These are phyloP conservation scores for Globisporangium nagaii DNA, from an alignment of 352 stramenopile species.

Conservation along the genomic window DNA sequence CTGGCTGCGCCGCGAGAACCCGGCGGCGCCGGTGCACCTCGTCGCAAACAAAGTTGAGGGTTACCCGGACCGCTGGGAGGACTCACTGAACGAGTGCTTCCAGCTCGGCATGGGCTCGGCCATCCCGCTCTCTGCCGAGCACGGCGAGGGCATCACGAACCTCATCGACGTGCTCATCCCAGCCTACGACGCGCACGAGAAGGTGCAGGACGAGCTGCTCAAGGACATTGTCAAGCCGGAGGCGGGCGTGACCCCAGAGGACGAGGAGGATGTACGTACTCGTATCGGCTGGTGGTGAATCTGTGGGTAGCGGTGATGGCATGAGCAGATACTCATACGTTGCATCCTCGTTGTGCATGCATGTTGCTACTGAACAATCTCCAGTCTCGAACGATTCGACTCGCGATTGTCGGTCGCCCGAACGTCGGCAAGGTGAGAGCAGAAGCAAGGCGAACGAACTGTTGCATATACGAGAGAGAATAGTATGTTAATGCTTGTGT, in stretches of 20 bases:
- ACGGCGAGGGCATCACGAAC: slow-evolving; percentile 67
- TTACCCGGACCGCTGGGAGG: slow-evolving; percentile 56
- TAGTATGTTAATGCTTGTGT: too few species aligned
- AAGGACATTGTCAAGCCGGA: slow-evolving; percentile 17
- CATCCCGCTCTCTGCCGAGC: slow-evolving; percentile 72
- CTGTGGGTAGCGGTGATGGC: too few species aligned
- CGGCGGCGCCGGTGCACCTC: slow-evolving; percentile 51
- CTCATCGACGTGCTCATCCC: slow-evolving; percentile 70
- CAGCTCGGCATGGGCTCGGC: slow-evolving; percentile 60
- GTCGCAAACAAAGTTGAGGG: slow-evolving; percentile 81
- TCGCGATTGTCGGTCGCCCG: slow-evolving; percentile 72
- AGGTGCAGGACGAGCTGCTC: slow-evolving; percentile 25
- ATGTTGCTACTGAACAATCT: not conserved
- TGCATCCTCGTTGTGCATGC: too few species aligned
- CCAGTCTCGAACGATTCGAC: slow-evolving; percentile 59
- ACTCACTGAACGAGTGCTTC: slow-evolving; percentile 71
- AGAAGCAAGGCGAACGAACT: not conserved
- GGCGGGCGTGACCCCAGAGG: slow-evolving; percentile 18
- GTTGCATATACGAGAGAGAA: too few species aligned
- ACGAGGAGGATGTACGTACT: slow-evolving; percentile 50
- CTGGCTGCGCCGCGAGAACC: slow-evolving; percentile 65
- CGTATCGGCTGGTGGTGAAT: too few species aligned
- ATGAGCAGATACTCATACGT: too few species aligned
- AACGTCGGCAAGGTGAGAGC: slow-evolving; percentile 62
- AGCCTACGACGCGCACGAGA: slow-evolving; percentile 60